phyloP scores from a whole-genome alignment of 371 early-diverging fungal genomes.

The Mortierella sp. region DNA sequence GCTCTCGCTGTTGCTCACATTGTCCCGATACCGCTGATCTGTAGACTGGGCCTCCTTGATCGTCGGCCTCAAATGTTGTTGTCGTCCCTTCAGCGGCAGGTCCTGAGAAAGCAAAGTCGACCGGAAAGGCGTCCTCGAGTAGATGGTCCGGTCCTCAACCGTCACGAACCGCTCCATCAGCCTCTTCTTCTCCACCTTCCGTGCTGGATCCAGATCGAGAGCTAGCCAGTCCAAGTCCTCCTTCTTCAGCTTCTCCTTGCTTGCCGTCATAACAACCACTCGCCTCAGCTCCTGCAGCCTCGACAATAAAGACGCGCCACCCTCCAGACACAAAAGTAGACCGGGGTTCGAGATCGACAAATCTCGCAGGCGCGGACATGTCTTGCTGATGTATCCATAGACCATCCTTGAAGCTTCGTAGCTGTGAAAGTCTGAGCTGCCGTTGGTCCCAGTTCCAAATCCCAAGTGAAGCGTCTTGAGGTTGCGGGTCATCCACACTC shows the following conservation, averaged over 20 bases:
- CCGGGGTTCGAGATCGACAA: neutral
- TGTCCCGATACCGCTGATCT: neutral
- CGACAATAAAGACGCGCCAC: neutral
- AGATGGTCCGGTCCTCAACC: neutral
- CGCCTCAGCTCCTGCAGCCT: neutral
- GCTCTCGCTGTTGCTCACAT: neutral
- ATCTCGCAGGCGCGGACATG: neutral
- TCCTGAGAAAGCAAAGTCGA: constrained; percentile 2
- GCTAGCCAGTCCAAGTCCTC: neutral
- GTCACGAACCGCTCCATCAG: neutral
- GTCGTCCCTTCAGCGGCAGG: neutral
- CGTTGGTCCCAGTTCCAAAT: neutral
- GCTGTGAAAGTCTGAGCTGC: neutral
- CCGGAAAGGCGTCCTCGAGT: neutral
- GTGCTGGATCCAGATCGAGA: neutral
- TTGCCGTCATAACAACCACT: neutral
- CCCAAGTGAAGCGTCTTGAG: constrained; percentile 1
- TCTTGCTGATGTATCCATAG: neutral
- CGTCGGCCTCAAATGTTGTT: neutral
- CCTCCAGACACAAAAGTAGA: neutral
- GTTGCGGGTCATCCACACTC: neutral
- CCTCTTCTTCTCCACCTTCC: neutral
- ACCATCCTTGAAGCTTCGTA: neutral
- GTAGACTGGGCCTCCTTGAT: neutral
- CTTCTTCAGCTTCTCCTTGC: neutral